phyloP scores from a whole-genome alignment of 108 stramenopile species.

The Stephanodiscus triporus region DNA sequence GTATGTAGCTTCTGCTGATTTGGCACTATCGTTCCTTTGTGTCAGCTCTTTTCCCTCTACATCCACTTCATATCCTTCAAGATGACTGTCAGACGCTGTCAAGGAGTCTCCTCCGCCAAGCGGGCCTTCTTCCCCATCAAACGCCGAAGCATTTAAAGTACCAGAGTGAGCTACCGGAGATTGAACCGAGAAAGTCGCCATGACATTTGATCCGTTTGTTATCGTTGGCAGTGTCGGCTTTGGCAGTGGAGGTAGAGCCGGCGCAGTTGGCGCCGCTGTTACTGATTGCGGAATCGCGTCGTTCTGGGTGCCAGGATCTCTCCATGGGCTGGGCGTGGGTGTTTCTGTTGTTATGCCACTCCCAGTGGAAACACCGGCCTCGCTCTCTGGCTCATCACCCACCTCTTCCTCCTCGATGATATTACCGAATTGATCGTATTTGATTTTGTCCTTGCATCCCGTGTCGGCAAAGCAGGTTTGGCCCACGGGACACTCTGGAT shows the following conservation, averaged over 20 bases:
- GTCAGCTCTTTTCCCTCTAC: neutral
- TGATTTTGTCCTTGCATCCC: slow-evolving; percentile 14
- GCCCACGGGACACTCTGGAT: slow-evolving; percentile 29
- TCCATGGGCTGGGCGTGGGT: neutral
- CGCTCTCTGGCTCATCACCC: neutral
- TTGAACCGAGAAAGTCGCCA: neutral
- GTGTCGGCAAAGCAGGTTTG: slow-evolving; percentile 45
- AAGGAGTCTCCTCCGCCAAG: neutral
- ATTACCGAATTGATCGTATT: neutral
- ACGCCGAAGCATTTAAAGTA: neutral
- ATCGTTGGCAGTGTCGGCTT: slow-evolving; percentile 11
- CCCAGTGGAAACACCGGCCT: neutral
- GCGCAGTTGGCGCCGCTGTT: neutral
- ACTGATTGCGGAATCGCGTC: neutral
- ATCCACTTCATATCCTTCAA: neutral
- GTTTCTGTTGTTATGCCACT: neutral
- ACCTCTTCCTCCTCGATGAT: neutral
- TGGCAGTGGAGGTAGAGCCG: neutral
- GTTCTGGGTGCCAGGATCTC: no score
- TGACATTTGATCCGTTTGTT: neutral
- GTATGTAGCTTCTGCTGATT: neutral
- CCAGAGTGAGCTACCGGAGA: neutral
- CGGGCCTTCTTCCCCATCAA: neutral
- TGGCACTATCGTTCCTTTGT: neutral
- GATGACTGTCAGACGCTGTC: neutral